Evolutionary conservation across 1,139 yeast genomes (phyloP), one percentile per base, ranked within the genome.

Genomic region (Kluyveromyces marxianus): DNA sequence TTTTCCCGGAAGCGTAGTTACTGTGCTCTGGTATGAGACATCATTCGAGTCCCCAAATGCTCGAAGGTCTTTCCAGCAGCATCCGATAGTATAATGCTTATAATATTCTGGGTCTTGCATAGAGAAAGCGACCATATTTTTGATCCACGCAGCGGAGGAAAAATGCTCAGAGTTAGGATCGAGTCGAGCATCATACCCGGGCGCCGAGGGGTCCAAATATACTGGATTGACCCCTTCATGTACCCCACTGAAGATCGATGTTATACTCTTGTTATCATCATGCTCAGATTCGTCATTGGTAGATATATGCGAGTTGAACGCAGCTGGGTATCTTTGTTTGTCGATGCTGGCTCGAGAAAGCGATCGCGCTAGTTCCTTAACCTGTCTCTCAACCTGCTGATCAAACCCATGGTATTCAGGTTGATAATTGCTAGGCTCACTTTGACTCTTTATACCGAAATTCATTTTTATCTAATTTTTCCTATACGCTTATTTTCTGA

Each of bases 11-110:
- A 73, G 69, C 58, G 83, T 86, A 25, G 73, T 58, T 7, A 84
- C 81, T 1, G 89, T 86, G 26, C 83, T 70, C 64, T 86, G 95
- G 65, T 83, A 88, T 57, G 85, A 92, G 2, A 89, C 76, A 58
- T 83, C 94, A 4, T 83, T 71, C 7, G 92, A 89, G 49, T 75
- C 74, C 49, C 96, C 96, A 53, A 72, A 76, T 1, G 90, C 94
- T 47, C 84, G 67, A 54, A 88, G 67, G 55, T 84, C 68, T 49
- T 76, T 74, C 71, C 81, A 88, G 3, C 83, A 75, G 35, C 88
- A 70, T 7, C 95, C 95, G 48, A 85, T 67, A 14, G 76, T 71
- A 35, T 79, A 72, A 10, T 79, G 79, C 55, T 80, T 79, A 63
- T 77, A 84, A 57, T 79, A 74, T 3, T 80, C 88, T 0, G 81